phyloP scores from a whole-genome alignment of 495 filamentous ascomycete species.

The Tetracladium setigerum region DNA sequence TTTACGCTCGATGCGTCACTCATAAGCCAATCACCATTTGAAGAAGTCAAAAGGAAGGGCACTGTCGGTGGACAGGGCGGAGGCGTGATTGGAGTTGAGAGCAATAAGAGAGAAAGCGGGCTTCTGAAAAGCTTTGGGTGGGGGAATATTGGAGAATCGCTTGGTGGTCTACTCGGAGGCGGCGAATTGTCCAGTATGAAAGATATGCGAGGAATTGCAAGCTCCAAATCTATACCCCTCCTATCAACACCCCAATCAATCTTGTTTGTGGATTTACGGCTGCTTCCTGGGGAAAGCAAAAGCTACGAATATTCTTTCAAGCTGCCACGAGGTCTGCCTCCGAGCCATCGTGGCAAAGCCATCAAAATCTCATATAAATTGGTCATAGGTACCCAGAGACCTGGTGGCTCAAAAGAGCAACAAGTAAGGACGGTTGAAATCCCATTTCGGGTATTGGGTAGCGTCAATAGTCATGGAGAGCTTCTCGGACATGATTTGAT shows the following conservation, averaged over 20 bases:
- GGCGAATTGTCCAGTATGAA: slow-evolving; percentile 86
- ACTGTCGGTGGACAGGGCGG: slow-evolving; percentile 82
- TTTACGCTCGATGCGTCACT: slow-evolving; percentile 90
- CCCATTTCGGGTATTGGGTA: slow-evolving; percentile 89
- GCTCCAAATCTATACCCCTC: slow-evolving; percentile 75
- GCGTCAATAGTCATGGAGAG: slow-evolving; percentile 64
- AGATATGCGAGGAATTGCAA: slow-evolving; percentile 81
- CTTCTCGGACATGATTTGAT: slow-evolving; percentile 77
- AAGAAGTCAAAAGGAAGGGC: slow-evolving; percentile 91
- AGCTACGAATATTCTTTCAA: slow-evolving; percentile 80
- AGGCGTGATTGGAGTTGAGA: slow-evolving; percentile 74
- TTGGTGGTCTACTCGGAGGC: slow-evolving; percentile 77
- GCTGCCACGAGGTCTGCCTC: slow-evolving; percentile 79
- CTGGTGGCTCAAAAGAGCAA: slow-evolving; percentile 66
- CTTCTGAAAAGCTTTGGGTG: slow-evolving; percentile 81
- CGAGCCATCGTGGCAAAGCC: slow-evolving; percentile 83
- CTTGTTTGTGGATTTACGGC: slow-evolving; percentile 84
- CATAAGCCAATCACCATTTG: slow-evolving; percentile 82
- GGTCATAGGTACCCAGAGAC: slow-evolving; percentile 84
- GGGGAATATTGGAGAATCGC: slow-evolving; percentile 80
- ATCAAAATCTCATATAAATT: slow-evolving; percentile 92
- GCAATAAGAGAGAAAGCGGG: slow-evolving; percentile 66
- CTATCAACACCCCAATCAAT: slow-evolving; percentile 95
- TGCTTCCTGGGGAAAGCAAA: slow-evolving; percentile 83
- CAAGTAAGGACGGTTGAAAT: slow-evolving; percentile 88